Base-by-base conservation (phyloP, 129 eudicot genomes). In the Erigeron canadensis region DNA sequence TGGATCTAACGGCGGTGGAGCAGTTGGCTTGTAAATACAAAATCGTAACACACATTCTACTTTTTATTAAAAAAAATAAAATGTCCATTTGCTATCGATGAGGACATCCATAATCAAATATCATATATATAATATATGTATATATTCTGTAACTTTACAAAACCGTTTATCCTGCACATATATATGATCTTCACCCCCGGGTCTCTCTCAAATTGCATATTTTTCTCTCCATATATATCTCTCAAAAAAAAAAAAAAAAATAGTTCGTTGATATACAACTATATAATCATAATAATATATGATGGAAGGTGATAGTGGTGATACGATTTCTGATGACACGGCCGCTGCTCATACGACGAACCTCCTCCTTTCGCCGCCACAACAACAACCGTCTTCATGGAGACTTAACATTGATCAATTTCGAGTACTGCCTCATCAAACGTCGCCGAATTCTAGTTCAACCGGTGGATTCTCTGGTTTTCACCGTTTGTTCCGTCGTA, bases 351-450 rank as follows among this genome's bases (percentile, higher is more conserved):
- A 50, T 62, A 37, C 70, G 3, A 40, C 65, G 2, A 61, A 37
- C 47, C 39, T 28, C 69, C 53, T 76, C 43, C 56, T 76, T 46
- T 76, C 80, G 40, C 75, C 80, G 15, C 77, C 72, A 23, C 60
- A 57, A 51, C 39, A 39, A 15, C 67, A 70, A 59, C 40, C 77
- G 23, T 70, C 77, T 43, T 77, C 81, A 63, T 77, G 81, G 81
- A 63, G 81, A 53, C 81, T 77, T 11, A 77, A 77, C 51, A 63
- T 77, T 5, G 76, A 77, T 21, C 77, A 77, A 38, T 77, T 77
- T 16, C 81, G 75, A 23, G n/a, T n/a, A n/a, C 81, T 77, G n/a
- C 81, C 81, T 7, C 60, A 71, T 7, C 60, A 71, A 4, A 5
- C 40, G 7, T 12, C 67, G 5, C 41, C 76, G 6, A 57, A n/a